Conservation (phyloP, 805 yeast species). For the Ogataea corticis region DNA sequence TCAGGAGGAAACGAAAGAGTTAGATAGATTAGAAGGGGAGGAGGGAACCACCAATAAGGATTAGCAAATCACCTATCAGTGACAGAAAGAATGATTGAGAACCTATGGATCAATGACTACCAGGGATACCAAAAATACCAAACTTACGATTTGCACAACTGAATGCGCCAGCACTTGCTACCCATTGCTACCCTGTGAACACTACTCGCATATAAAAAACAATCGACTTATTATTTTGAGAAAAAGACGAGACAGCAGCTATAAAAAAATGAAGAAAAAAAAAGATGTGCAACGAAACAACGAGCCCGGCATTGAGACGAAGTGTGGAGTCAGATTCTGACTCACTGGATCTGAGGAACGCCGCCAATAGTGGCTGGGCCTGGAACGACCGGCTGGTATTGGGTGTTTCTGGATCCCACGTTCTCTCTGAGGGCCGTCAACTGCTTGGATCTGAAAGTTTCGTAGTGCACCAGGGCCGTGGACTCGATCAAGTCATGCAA, state of each 20-base stretch:
- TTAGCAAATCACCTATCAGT: no score
- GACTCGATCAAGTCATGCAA: constrained; percentile 94
- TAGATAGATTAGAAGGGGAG: constrained; percentile 8
- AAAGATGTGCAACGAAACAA: not conserved
- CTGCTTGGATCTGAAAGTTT: constrained; percentile 90
- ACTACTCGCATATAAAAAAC: not conserved
- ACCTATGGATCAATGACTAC: no score
- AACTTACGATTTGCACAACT: constrained; percentile 7
- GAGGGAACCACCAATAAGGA: no score
- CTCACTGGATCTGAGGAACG: constrained; percentile 13
- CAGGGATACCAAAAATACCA: no score
- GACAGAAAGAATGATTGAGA: no score
- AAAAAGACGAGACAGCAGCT: not conserved
- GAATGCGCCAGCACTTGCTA: constrained; percentile 6
- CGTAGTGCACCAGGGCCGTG: constrained; percentile 85
- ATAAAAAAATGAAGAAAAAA: not conserved
- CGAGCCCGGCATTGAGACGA: not conserved
- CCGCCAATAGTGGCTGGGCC: constrained; percentile 12
- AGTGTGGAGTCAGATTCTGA: not conserved
- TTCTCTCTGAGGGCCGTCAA: constrained; percentile 91
- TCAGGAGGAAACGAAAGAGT: constrained; percentile 13
- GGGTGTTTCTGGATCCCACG: constrained; percentile 49
- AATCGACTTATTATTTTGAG: not conserved
- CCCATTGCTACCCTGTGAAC: not conserved
- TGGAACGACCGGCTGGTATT: constrained; percentile 23